A percentile compares a stretch with the other conserved stretches of the same genome.
phyloP scores from a whole-genome alignment of 2,329 filamentous ascomycete genomes.

The Tolypocladium album region DNA sequence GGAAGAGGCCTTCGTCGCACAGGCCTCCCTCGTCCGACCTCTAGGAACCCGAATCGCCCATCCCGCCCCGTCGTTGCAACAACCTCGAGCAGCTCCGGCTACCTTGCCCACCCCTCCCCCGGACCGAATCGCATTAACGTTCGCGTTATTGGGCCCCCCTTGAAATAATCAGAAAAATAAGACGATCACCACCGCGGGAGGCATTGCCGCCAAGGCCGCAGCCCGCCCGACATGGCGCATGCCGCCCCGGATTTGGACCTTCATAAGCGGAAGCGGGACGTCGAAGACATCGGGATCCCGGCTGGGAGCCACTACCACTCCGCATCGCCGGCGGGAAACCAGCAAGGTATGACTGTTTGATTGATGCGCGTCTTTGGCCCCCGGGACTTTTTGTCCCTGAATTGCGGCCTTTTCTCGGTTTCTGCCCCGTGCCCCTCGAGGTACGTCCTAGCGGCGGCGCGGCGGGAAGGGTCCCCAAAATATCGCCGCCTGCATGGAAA shows the following conservation, averaged over 20 bases:
- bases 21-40: neutral
- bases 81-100: neutral
- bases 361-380: neutral
- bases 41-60: neutral
- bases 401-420: neutral
- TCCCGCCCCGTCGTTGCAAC: neutral
- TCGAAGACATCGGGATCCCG: slow-evolving; percentile 31
- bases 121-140: neutral
- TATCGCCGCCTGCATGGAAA: neutral
- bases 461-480: neutral
- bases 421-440: neutral
- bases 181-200: neutral
- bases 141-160: neutral
- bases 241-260: slow-evolving; percentile 25
- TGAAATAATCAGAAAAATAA: neutral
- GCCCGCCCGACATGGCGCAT: slow-evolving; percentile 26
- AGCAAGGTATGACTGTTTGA: slow-evolving; percentile 27
- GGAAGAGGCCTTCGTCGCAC: neutral
- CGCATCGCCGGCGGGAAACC: slow-evolving; percentile 23
- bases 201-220: neutral
- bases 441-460: neutral
- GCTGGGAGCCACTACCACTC: slow-evolving; percentile 28
- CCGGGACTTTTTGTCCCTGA: neutral
- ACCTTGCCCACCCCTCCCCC: neutral
- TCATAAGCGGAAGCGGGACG: slow-evolving; percentile 38